A percentile compares a stretch with the other conserved stretches of the same genome.
These are phyloP conservation scores for Verticillium nonalfalfae DNA, from an alignment of 2,329 filamentous ascomycete genomes.

Conservation along the genomic window DNA sequence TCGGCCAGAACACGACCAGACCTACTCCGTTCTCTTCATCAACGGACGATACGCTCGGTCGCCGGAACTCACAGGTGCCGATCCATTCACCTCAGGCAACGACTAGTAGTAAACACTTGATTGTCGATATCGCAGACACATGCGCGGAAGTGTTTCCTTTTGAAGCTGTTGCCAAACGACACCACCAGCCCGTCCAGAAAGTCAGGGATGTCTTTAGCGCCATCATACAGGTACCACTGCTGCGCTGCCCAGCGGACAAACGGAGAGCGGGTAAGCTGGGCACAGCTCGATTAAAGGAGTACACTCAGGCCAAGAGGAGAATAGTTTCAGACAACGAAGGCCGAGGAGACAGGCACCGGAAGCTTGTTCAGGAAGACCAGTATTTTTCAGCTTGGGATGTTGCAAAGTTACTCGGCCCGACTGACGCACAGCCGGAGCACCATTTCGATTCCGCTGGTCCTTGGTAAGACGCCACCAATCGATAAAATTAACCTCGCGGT, in stretches of 20 bases:
- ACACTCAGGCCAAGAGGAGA: conserved; percentile 32
- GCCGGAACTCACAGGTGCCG: neutral
- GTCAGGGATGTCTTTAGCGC: conserved; percentile 40
- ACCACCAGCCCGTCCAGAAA: conserved; percentile 32
- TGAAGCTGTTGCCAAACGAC: conserved; percentile 35
- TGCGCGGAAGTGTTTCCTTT: conserved; percentile 39
- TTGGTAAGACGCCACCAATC: conserved; percentile 3
- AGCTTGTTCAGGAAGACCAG: conserved; percentile 1
- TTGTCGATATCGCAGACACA: conserved; percentile 43
- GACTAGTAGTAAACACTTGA: conserved; percentile 28
- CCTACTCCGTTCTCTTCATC: neutral
- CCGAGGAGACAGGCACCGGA: neutral
- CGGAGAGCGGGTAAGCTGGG: conserved; percentile 32
- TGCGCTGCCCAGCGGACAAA: conserved; percentile 37
- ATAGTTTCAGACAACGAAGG: conserved; percentile 8
- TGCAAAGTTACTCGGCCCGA: conserved; percentile 9
- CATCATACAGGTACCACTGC: conserved; percentile 39
- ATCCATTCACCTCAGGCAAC: conserved; percentile 15
- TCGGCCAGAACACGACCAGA: neutral
- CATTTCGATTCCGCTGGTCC: conserved; percentile 5
- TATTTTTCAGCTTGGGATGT: conserved; percentile 7
- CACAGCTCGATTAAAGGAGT: conserved; percentile 33
- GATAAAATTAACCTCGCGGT: no score
- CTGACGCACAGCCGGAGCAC: conserved; percentile 2
- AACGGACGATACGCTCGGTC: neutral